Evolutionary conservation across 768 basidiomycete species (phyloP).

Genomic region (Boletus vermiculosoides): DNA sequence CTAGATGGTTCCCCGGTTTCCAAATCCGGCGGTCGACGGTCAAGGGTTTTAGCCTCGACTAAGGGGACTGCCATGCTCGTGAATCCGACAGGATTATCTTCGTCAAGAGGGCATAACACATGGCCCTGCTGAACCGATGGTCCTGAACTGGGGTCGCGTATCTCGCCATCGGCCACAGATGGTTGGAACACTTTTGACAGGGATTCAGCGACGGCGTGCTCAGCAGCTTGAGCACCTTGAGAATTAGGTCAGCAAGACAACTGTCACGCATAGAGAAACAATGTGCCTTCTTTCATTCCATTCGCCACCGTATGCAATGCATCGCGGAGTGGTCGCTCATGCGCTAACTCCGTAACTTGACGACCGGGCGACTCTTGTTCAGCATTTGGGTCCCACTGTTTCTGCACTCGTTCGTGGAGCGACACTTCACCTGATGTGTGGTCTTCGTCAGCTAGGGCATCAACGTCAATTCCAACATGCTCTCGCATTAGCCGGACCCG

Average conservation of each 20-base stretch:
- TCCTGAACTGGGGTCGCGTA: slow-evolving; percentile 22
- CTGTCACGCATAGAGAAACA: background rate
- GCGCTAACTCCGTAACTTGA: slow-evolving; percentile 45
- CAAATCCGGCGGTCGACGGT: slow-evolving; percentile 42
- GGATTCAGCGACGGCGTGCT: slow-evolving; percentile 38
- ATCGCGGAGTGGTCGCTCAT: slow-evolving; percentile 33
- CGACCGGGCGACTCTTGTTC: slow-evolving; percentile 54
- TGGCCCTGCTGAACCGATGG: slow-evolving; percentile 48
- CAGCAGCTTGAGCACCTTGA: slow-evolving; percentile 42
- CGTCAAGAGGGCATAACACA: slow-evolving; percentile 50
- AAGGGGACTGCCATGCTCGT: slow-evolving; percentile 64
- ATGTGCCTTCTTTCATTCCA: slow-evolving; percentile 51
- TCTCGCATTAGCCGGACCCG: slow-evolving; percentile 95
- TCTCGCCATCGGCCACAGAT: slow-evolving; percentile 1
- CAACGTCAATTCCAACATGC: slow-evolving; percentile 94
- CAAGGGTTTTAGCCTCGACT: slow-evolving; percentile 62
- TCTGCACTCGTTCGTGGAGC: slow-evolving; percentile 47
- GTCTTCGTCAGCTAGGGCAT: slow-evolving; percentile 77
- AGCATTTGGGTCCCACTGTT: slow-evolving; percentile 70
- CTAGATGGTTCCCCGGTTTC: slow-evolving; percentile 30
- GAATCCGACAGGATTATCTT: slow-evolving; percentile 53
- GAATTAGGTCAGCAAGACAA: slow-evolving; percentile 3
- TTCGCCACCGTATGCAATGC: slow-evolving; percentile 39
- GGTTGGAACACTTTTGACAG: slow-evolving; percentile 41
- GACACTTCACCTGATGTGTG: slow-evolving; percentile 51